Conservation (phyloP, 768 basidiomycete genomes). For the Neoboletus subvelutipes region DNA sequence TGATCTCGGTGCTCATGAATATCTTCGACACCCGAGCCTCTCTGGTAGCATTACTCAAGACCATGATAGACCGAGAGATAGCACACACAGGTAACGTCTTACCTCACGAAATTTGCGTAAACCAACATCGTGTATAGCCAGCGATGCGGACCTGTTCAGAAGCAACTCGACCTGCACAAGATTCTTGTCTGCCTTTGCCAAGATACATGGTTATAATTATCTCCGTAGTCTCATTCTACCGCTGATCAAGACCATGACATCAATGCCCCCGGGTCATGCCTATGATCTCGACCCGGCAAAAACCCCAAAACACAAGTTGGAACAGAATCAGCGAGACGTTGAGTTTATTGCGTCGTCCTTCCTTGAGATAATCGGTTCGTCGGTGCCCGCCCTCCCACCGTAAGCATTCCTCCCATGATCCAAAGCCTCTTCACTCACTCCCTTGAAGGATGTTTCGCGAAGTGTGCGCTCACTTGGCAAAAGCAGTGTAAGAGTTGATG, state of each 20-base stretch:
- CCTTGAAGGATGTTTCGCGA: constrained; percentile 75
- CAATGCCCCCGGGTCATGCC: constrained; percentile 68
- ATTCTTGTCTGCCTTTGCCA: constrained; percentile 83
- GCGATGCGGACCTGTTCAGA: constrained; percentile 80
- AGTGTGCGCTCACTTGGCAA: constrained; percentile 78
- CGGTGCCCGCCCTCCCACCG: constrained; percentile 70
- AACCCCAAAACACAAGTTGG: constrained; percentile 56
- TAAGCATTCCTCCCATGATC: constrained; percentile 38
- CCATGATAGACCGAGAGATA: constrained; percentile 85
- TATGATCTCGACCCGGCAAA: constrained; percentile 78
- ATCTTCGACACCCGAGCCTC: constrained; percentile 77
- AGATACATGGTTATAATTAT: constrained; percentile 90
- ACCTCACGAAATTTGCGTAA: not conserved
- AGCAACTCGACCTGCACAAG: constrained; percentile 86
- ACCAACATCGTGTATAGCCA: constrained; percentile 46
- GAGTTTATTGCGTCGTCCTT: constrained; percentile 74
- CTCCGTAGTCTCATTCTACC: constrained; percentile 78
- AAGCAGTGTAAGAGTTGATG: constrained; percentile 60
- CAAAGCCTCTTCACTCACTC: not conserved
- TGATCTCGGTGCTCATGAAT: constrained; percentile 83
- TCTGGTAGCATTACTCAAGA: constrained; percentile 72
- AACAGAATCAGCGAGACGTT: constrained; percentile 68
- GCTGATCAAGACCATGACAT: constrained; percentile 70
- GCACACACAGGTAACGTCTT: constrained; percentile 59
- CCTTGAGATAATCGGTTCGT: constrained; percentile 70